Base-by-base conservation (phyloP, 257 asterid genomes). In the Capsicum pubescens region DNA sequence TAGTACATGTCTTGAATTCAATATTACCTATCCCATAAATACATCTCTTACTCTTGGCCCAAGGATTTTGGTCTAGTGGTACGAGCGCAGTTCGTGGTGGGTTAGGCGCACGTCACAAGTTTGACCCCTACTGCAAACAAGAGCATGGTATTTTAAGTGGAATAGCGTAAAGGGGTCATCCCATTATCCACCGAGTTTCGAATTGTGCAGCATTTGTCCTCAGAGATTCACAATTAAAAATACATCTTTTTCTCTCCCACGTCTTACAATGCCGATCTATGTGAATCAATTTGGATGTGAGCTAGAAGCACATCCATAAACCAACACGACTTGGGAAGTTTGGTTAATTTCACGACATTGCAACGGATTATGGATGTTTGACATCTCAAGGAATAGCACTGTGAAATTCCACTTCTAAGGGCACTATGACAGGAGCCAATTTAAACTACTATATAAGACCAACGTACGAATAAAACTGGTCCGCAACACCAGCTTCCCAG, bases 361-460 rank as follows among this genome's bases (percentile, higher is more conserved):
- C 19, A 21, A 74, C 21, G 80, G 60, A 52, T 50, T 19, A 21
- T 50, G 80, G 36, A 3, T 50, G n/a, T 72, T 21, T 74, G 80
- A 74, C 59, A 50, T 74, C 8, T 50, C 60, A 50, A 55, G 44
- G 46, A 21, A 74, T 50, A 74, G 44, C 58, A 21, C 61, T 76
- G 44, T 50, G 63, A 76, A 52, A 52, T 76, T 21, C 81, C 61
- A 76, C 81, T 76, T 52, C 63, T 52, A 76, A 76, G 81, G 21
- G 44, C 46, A 50, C n/a, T 74, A 76, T 12, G 46, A 52, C 81
- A 52, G 63, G 61, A 76, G 61, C 46, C 81, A 21, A 26, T 50
- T 21, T 26, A 76, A 76, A 76, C 44, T 76, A 52, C 63, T 76
- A 76, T 21, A 21, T 21, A 76, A 74, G 81, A 52, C 81, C 81